Evolutionary conservation across 108 stramenopile genomes (phyloP).

Genomic region (Bacterosira constricta): DNA sequence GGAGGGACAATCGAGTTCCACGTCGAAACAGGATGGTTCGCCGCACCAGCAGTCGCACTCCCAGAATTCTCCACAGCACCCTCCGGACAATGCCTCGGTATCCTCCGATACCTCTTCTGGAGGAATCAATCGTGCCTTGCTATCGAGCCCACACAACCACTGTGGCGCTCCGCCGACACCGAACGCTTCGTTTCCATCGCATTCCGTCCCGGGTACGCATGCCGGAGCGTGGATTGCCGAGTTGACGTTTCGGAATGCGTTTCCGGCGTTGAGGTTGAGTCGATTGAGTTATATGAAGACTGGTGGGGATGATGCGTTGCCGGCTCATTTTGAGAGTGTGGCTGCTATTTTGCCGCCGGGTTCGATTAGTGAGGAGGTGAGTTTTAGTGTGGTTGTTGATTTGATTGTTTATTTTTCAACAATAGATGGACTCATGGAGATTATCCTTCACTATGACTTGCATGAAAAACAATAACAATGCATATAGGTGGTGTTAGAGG

Average conservation of each 20-base stretch:
- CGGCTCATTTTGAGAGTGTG: conserved; percentile 88
- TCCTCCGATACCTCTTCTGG: conserved; percentile 25
- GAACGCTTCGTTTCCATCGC: conserved; percentile 24
- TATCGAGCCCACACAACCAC: conserved; percentile 19
- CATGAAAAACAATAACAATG: conserved; percentile 32
- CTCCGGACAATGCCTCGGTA: conserved; percentile 11
- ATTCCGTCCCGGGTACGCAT: conserved; percentile 51
- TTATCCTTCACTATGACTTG: no score
- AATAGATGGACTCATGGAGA: not conserved
- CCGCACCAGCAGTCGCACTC: conserved; percentile 3
- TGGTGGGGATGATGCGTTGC: conserved; percentile 68
- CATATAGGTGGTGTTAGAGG: conserved; percentile 15
- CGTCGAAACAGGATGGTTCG: conserved; percentile 16
- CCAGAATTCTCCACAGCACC: not conserved
- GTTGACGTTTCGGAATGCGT: conserved; percentile 72
- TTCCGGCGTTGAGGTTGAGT: conserved; percentile 83
- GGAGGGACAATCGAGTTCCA: conserved; percentile 17
- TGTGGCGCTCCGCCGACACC: no score
- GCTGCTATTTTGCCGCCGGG: conserved; percentile 80
- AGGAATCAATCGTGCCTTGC: conserved; percentile 27
- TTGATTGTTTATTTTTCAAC: not conserved
- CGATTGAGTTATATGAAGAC: conserved; percentile 80
- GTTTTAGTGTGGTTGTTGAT: conserved; percentile 24
- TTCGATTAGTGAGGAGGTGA: conserved; percentile 48
- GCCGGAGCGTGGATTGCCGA: conserved; percentile 92